Base-by-base conservation (phyloP, 805 yeast genomes). In the Candida boidinii region DNA sequence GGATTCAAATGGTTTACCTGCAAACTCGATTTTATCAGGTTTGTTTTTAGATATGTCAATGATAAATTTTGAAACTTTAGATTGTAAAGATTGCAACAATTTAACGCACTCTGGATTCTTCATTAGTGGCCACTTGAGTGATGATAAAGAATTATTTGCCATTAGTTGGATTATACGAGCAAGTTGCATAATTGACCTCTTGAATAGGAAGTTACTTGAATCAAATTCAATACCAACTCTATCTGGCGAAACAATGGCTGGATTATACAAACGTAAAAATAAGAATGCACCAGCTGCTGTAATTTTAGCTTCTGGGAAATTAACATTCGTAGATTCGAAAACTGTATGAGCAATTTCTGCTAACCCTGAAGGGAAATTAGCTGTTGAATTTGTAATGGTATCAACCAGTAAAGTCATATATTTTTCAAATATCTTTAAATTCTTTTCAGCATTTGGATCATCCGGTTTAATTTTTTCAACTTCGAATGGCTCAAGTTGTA, bases 161-260 rank as follows among this genome's bases (percentile, higher is more conserved):
- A 88, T 73, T 43, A 80, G 74, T 56, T 90, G 97, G 15, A 90
- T 59, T 14, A 82, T 78, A 46, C 86, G 84, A 2, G 95, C 95
- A 22, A 88, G 54, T 35, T 83, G 76, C 34, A 88, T 75, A 31
- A 84, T 67, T 0, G 85, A 72, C 41, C 95, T 68, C 39, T 86
- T 58, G 29, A 52, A 43, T 7, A 36, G 40, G n/a, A 36, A 28
- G n/a, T 39, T 33, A 4, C 46, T 37, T 9, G 30, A 23, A 2
- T 32, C 23, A 8, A 39, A 18, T 2, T 45, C 36, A 29, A 58
- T 50, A 17, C 46, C 47, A 23, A 45, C 66, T 6, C 79, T 66
- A 36, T 84, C 94, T 0, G 96, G 96, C 22, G 86, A 76, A 11
- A 88, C 88, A 44, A 88, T 77, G 0, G 95, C 94, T 10, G 97